Base-by-base conservation (phyloP, 1,139 yeast species). In the Spencermartinsiella ligniputridi region DNA sequence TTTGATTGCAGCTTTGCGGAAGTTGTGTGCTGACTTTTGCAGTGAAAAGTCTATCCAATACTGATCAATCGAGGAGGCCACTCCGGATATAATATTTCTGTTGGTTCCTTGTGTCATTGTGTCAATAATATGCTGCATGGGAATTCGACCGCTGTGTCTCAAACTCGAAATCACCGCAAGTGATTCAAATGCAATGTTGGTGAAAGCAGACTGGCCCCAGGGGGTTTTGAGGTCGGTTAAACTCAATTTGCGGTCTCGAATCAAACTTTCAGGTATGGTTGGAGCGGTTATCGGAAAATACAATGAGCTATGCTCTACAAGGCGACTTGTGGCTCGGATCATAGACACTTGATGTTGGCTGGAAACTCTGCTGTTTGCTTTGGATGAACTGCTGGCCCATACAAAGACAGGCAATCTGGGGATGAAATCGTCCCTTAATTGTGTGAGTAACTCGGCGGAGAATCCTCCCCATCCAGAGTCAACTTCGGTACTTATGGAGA, bases 381-480 rank as follows among this genome's bases (percentile, higher is more conserved):
- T 60, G 63, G 17, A 44, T 66, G 68, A 15, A 22, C 25, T 22
- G 11, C 11, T 6, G 5, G 74, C 78, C 82, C 84, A 82, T 0
- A 76, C 65, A 65, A 85, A 77, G 0, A 86, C 55, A 17, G 74
- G 61, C 2, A 74, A 71, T 56, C 83, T 84, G 6, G 89, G 80
- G 46, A 78, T 70, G 53, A 79, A 81, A 51, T 88, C 95, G 61
- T 90, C 96, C 42, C 78, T 70, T 22, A 89, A 48, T 17, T 72
- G 74, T 12, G 69, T 60, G 25, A 89, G 50, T 52, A 81, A 55
- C 37, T 72, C 72, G 30, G 69, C 62, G 1, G 86, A 66, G 54
- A 85, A 82, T 0, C 96, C 96, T 36, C 90, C 83, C 97, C 97
- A 92, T 0, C 83, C 84, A 32, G 79, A 72, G 58, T 85, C 92